These are phyloP conservation scores for Phytophthora agathidicida DNA, from an alignment of 352 stramenopile species.

Conservation along the genomic window DNA sequence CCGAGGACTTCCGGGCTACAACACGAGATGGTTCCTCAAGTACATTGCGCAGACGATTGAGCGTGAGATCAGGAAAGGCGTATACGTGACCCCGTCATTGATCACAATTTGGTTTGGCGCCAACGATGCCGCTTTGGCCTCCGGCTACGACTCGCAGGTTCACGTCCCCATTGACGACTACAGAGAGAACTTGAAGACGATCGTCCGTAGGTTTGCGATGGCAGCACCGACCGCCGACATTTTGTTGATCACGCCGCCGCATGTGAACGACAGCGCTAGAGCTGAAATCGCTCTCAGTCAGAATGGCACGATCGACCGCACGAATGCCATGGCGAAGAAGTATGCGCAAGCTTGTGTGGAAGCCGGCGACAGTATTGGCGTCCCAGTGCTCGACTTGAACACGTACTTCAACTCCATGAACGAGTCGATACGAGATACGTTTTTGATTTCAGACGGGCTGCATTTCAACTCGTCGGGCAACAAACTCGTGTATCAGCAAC, in stretches of 20 bases:
- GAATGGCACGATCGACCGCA: constrained; percentile 34
- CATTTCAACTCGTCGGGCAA: constrained; percentile 60
- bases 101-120: constrained; percentile 33
- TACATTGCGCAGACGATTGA: constrained; percentile 23
- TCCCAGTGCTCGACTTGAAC: constrained; percentile 51
- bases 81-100: constrained; percentile 16
- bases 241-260: constrained; percentile 45
- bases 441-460: constrained; percentile 44
- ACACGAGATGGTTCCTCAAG: constrained; percentile 53
- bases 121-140: constrained; percentile 29
- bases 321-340: constrained; percentile 21
- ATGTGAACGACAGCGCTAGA: constrained; percentile 23
- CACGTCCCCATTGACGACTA: constrained; percentile 29
- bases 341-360: constrained; percentile 53
- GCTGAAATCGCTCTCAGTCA: constrained; percentile 18
- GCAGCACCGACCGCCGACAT: constrained; percentile 29
- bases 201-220: constrained; percentile 9
- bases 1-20: constrained; percentile 46
- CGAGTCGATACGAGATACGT: constrained; percentile 30
- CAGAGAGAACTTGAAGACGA: constrained; percentile 21
- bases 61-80: constrained; percentile 17
- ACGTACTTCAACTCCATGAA: constrained; percentile 52
- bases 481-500: constrained; percentile 37
- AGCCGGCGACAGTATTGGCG: constrained; percentile 20
- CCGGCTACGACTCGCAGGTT: constrained; percentile 16